Conservation (phyloP, 352 stramenopile genomes). For the Globisporangium spiculum region DNA sequence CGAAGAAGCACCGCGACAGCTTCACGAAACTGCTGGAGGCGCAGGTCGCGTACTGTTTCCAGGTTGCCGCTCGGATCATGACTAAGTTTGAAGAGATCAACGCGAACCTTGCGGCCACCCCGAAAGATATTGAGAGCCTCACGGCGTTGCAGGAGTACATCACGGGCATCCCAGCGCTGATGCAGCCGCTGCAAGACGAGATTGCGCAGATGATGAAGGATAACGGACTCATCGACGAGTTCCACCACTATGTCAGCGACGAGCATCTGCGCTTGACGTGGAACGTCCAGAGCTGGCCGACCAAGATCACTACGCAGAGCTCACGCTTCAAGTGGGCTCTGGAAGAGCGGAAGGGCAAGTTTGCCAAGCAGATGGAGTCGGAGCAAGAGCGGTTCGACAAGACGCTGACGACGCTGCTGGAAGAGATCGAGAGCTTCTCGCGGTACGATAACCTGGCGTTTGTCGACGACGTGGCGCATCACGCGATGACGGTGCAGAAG, state of each 20-base stretch:
- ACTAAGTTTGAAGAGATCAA: constrained; percentile 87
- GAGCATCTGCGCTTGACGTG: constrained; percentile 87
- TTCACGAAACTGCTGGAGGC: constrained; percentile 73
- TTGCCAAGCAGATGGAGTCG: constrained; percentile 92
- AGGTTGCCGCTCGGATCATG: constrained; percentile 64
- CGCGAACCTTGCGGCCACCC: constrained; percentile 66
- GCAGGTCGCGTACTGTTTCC: constrained; percentile 64
- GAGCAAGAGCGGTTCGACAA: constrained; percentile 93
- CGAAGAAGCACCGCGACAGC: constrained; percentile 77
- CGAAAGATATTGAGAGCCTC: constrained; percentile 91
- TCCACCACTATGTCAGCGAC: constrained; percentile 79
- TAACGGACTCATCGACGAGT: constrained; percentile 80
- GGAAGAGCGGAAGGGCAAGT: constrained; percentile 83
- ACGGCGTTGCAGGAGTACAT: constrained; percentile 89
- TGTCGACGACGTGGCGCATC: constrained; percentile 85
- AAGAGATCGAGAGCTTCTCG: constrained; percentile 89
- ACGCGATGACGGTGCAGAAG: constrained; percentile 83
- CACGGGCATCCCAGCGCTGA: constrained; percentile 53
- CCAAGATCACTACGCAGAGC: constrained; percentile 85
- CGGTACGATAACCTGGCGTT: constrained; percentile 88
- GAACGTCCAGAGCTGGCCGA: constrained; percentile 88
- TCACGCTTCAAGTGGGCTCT: constrained; percentile 70
- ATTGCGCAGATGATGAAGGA: constrained; percentile 78
- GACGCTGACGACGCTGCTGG: constrained; percentile 67
- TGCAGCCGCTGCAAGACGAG: constrained; percentile 79